Evolutionary conservation across 2,329 filamentous ascomycete genomes (phyloP).

Genomic region (Beauveria caledonica): DNA sequence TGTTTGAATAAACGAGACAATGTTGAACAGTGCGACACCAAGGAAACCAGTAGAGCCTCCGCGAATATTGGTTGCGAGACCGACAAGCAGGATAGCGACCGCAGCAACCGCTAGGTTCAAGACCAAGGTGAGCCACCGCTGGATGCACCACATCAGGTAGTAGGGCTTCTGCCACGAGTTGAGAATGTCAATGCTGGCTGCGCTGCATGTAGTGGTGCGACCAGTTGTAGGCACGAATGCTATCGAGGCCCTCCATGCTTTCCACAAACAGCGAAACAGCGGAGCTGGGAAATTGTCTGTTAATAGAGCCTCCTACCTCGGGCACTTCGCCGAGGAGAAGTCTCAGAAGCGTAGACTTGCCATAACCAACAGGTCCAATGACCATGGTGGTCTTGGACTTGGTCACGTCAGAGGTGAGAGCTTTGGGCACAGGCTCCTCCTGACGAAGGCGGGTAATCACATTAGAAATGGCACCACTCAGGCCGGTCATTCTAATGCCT

Average conservation of each 20-base stretch:
- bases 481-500: constrained; percentile 33
- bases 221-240: constrained; percentile 29
- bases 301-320: constrained; percentile 11
- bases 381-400: constrained; percentile 17
- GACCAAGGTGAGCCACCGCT: constrained; percentile 41
- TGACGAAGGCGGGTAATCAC: constrained; percentile 27
- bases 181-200: constrained; percentile 21
- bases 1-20: constrained; percentile 22
- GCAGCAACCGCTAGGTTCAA: constrained; percentile 37
- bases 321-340: constrained; percentile 18
- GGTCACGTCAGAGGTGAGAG: constrained; percentile 12
- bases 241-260: constrained; percentile 18
- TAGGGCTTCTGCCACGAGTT: constrained; percentile 24
- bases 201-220: constrained; percentile 16
- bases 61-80: constrained; percentile 31
- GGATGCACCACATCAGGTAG: constrained; percentile 39
- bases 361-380: constrained; percentile 17
- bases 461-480: constrained; percentile 24
- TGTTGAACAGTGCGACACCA: constrained; percentile 20
- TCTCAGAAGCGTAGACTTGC: constrained; percentile 19
- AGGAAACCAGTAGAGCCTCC: constrained; percentile 21
- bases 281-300: constrained; percentile 9
- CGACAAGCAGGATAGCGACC: constrained; percentile 38
- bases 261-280: constrained; percentile 23
- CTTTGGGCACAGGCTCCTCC: constrained; percentile 8